A percentile compares a stretch with the other conserved stretches of the same genome.
These are phyloP conservation scores for Puccinia polysora DNA, from an alignment of 1,284 basidiomycete genomes.

Conservation along the genomic window DNA sequence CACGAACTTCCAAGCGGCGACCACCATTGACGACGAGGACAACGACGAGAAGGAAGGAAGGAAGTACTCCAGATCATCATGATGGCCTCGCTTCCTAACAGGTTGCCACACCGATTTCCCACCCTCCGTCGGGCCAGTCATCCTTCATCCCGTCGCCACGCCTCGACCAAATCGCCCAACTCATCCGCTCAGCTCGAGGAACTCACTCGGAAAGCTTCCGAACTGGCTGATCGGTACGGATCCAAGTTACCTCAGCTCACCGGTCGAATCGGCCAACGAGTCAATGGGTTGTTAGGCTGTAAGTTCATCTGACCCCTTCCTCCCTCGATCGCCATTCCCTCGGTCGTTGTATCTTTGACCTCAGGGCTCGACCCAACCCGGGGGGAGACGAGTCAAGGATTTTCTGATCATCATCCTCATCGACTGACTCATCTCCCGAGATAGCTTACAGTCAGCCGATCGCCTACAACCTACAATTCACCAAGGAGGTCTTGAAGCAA, in stretches of 20 bases:
- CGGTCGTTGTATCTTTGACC: not conserved
- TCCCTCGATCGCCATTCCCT: not conserved
- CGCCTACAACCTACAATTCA: constrained; percentile 21
- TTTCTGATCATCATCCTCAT: not conserved
- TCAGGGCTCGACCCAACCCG: not conserved
- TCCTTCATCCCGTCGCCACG: not conserved
- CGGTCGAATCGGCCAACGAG: not conserved
- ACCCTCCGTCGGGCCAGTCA: not conserved
- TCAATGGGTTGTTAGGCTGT: constrained; percentile 16
- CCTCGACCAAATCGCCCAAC: not conserved
- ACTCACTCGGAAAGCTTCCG: constrained; percentile 18
- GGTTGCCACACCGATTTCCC: constrained; percentile 9
- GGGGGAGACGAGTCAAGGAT: not conserved
- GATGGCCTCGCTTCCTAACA: constrained; percentile 20
- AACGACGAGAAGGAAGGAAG: too few species aligned
- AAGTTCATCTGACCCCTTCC: too few species aligned
- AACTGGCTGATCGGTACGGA: constrained; percentile 10
- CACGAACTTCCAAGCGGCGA: too few species aligned
- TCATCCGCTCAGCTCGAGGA: constrained; percentile 2
- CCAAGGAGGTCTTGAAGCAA: constrained; percentile 41
- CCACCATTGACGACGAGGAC: too few species aligned
- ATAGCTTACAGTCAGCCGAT: constrained; percentile 29
- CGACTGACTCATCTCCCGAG: not conserved
- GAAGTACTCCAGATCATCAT: not conserved
- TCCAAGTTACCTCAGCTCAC: constrained; percentile 24